Percentiles rank a stretch among this genome's conserved stretches.
Evolutionary conservation across 2,329 filamentous ascomycete species (phyloP).

Genomic region (Diaporthe helianthi): DNA sequence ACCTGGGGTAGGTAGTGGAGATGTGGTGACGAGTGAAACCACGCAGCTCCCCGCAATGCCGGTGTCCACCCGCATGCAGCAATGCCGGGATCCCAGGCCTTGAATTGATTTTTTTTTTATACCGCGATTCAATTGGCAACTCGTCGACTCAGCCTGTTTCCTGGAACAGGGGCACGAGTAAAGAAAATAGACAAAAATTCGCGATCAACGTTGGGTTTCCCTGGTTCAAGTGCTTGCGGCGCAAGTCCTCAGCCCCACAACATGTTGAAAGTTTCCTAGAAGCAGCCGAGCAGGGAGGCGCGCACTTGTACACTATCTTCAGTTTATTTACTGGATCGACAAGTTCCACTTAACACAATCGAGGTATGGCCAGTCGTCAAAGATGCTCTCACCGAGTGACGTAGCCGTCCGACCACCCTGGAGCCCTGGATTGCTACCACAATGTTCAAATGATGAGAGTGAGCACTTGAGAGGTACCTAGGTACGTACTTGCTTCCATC

Average conservation of each 20-base stretch:
- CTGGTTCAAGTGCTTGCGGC: neutral
- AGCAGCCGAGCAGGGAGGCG: neutral
- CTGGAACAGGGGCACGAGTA: neutral
- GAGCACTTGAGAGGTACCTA: too few species aligned
- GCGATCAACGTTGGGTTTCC: neutral
- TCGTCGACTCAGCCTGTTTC: neutral
- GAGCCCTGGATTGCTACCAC: neutral
- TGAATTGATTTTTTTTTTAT: neutral
- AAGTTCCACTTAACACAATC: neutral
- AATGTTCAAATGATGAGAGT: too few species aligned
- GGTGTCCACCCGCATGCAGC: neutral
- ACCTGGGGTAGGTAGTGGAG: too few species aligned
- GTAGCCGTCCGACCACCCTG: neutral
- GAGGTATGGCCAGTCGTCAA: neutral
- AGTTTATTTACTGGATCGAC: neutral
- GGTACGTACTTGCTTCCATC: neutral
- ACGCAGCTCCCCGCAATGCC: neutral
- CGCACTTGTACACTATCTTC: neutral
- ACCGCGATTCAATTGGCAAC: neutral
- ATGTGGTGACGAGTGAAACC: slow-evolving; percentile 1
- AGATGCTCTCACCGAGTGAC: neutral
- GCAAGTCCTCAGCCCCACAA: neutral
- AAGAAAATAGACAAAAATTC: neutral
- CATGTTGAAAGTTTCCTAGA: neutral
- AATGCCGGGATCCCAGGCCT: neutral